phyloP scores from a whole-genome alignment of 345 rosid genomes.

The Rhodamnia argentea region DNA sequence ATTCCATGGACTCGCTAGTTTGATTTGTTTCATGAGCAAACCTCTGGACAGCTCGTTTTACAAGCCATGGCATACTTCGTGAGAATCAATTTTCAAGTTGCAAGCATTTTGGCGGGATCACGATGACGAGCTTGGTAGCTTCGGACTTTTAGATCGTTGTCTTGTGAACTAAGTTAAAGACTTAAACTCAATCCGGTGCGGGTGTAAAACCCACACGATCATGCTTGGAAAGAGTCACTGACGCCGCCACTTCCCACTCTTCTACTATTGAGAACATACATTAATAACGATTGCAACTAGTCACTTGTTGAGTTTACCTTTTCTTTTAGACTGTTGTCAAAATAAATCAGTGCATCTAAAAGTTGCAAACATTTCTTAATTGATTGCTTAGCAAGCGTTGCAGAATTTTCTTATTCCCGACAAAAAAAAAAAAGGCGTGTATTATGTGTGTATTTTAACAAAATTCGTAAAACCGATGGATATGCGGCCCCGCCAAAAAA shows the following conservation, averaged over 20 bases:
- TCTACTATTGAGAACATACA: neutral
- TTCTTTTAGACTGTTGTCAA: neutral
- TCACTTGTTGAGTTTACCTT: neutral
- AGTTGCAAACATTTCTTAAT: neutral
- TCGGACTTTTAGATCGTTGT: no score
- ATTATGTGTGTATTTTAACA: neutral
- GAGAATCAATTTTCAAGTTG: neutral
- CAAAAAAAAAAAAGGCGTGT: neutral
- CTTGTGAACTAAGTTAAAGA: neutral
- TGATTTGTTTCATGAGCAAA: neutral
- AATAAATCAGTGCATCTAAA: neutral
- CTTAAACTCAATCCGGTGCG: neutral
- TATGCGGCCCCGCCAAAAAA: no score
- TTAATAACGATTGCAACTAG: neutral
- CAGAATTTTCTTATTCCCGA: neutral
- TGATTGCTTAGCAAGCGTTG: neutral
- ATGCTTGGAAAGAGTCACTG: neutral
- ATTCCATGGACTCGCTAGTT: neutral
- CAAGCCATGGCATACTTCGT: no score
- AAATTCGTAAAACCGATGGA: no score
- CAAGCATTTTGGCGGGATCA: neutral
- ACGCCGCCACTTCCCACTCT: neutral
- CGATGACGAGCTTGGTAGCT: neutral
- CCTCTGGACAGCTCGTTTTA: no score
- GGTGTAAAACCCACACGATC: neutral